Base-by-base conservation (phyloP, 768 basidiomycete species). In the Boletus edulis region DNA sequence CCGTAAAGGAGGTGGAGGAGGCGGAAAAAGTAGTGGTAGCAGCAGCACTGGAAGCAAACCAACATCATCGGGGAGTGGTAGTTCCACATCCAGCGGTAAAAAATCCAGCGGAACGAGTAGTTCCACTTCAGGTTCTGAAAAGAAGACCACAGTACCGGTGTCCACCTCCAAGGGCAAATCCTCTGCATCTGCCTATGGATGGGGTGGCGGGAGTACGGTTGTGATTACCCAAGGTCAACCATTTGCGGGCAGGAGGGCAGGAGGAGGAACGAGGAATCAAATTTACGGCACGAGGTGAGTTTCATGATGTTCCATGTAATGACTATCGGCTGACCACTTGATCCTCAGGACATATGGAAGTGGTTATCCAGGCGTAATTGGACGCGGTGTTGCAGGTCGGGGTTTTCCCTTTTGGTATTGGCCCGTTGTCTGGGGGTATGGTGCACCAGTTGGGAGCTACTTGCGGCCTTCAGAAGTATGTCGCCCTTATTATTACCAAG, bases 331-430 rank as follows among this genome's bases (percentile, higher is more conserved):
- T 62, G 20, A 59, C 39, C 2, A 48, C 14, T 17, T 43, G 47
- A 56, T 42, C 5, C 51, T 1, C 51, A 86, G 84, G 31, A 55
- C 63, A 4, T 86, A 85, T 56, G 85, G 85, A 7, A 86, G 83
- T 57, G 85, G 86, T 3, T 86, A 87, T 61, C 84, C 84, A 35
- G 80, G 81, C 2, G 24, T 75, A 5, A 3, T 62, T 4, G 72
- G 73, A 8, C 73, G 75, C 4, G 82, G 83, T 14, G 81, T 84
- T 17, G 42, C 58, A 0, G 77, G 77, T 0, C 75, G 76, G 0
- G 75, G 75, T 3, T 87, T 88, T 63, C 86, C 86, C 1, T 87
- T 84, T 64, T 76, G 75, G 57, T 88, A 78, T 70, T 87, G 85
- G 85, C 86, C 86, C 8, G 40, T 87, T 11, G 75, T 76, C 1